Base-by-base conservation (phyloP, 108 stramenopile genomes). In the Discostella stelligeroides region DNA sequence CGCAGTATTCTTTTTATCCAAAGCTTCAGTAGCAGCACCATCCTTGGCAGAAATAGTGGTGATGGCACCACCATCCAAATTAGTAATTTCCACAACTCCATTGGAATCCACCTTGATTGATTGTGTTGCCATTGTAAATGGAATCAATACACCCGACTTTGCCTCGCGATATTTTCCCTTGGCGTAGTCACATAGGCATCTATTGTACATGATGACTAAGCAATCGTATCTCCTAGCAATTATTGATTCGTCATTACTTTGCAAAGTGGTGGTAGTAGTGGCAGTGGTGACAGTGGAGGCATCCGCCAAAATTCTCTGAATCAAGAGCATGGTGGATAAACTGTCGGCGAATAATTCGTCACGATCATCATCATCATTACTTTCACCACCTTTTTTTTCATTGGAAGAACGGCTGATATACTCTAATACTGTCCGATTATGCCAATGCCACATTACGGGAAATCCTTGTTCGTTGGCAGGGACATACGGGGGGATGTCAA, bases 391-490 rank as follows among this genome's bases (percentile, higher is more conserved):
- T 34, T 34, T 34, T 3, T 3, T 34, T 3, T 6, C 34, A 34
- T 34, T 34, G 34, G 34, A 34, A 6, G 34, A 34, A 34, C 6
- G 34, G 3, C 3, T 3, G 6, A 34, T 43, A 47, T 17, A 8
- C 25, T 49, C 34, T 15, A 50, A 37, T 18, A 64, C 49, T 29
- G 48, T 28, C 15, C 24, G 34, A 50, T 64, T 49, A 47, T 64
- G 63, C 29, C 18, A 45, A 34, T 45, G 63, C 25, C 45, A 64
- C 7, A 45, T 2, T 45, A n/a, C 43, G 5, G 43, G 15, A n/a
- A 10, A 13, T 9, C 43, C n/a, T n/a, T n/a, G n/a, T n/a, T n/a
- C n/a, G n/a, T n/a, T n/a, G n/a, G n/a, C n/a, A n/a, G n/a, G n/a
- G n/a, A n/a, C 12, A n/a, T 10, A 9, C 15, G 9, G 12, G 12